Conservation (phyloP, 2,329 filamentous ascomycete genomes). For the Sclerotinia sclerotiorum region DNA sequence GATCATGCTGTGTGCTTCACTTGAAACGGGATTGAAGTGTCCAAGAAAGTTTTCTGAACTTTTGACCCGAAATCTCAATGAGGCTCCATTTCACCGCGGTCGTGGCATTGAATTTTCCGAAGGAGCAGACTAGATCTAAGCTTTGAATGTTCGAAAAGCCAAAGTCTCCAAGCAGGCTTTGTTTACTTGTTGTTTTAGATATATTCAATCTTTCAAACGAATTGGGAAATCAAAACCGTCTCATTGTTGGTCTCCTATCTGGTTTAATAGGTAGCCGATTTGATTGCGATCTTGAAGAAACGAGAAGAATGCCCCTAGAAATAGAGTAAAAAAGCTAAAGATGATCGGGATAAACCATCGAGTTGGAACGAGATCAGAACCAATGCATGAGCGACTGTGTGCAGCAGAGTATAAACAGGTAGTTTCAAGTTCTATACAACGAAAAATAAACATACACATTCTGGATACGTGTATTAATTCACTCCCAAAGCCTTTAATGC, state of each 20-base stretch:
- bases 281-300: background rate
- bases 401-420: slow-evolving; percentile 1
- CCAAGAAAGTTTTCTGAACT: background rate
- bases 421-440: background rate
- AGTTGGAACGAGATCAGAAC: background rate
- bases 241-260: too few relatives aligned
- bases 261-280: background rate
- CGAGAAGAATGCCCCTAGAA: background rate
- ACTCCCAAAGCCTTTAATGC: slow-evolving; percentile 10
- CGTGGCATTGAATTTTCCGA: background rate
- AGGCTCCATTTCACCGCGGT: background rate
- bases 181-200: too few relatives aligned
- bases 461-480: slow-evolving; percentile 14
- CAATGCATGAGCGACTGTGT: background rate
- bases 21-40: slow-evolving; percentile 7
- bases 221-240: background rate
- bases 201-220: background rate
- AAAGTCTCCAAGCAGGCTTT: background rate
- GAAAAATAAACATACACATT: slow-evolving; percentile 17
- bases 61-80: background rate
- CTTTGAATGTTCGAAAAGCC: background rate
- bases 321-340: background rate
- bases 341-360: background rate
- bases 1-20: slow-evolving; percentile 12
- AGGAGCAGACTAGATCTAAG: background rate